A percentile compares a stretch with the other conserved stretches of the same genome.
Evolutionary conservation across 176 grass and related monocot genomes (phyloP).

Genomic region (Zea luxurians): DNA sequence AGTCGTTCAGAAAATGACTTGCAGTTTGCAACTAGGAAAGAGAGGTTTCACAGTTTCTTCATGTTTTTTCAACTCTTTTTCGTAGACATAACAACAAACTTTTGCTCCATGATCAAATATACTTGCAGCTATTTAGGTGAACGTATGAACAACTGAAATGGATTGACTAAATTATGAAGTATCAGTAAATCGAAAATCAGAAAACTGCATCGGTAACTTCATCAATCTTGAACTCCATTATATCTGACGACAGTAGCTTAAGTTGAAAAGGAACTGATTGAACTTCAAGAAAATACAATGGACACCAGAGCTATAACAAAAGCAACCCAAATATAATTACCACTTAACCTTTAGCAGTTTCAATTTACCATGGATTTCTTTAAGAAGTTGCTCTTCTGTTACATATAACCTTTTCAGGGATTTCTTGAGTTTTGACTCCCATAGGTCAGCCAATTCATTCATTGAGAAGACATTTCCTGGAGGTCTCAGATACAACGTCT

Average conservation of each 20-base stretch:
- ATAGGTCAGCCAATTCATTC: constrained; percentile 73
- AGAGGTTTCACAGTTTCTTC: constrained; percentile 24
- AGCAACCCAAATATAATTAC: constrained; percentile 27
- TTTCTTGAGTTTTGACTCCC: constrained; percentile 74
- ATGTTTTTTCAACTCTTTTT: constrained; percentile 12
- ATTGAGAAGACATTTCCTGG: constrained; percentile 66
- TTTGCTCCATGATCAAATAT: background rate
- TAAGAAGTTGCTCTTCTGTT: constrained; percentile 75
- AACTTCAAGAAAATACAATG: background rate
- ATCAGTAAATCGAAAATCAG: background rate
- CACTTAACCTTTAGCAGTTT: constrained; percentile 1
- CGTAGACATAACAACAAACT: background rate
- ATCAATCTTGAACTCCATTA: constrained; percentile 5
- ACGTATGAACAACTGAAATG: constrained; percentile 5
- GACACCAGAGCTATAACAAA: constrained; percentile 10
- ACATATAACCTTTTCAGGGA: constrained; percentile 49
- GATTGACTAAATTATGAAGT: constrained; percentile 6
- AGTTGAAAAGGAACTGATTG: background rate
- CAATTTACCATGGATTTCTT: constrained; percentile 61
- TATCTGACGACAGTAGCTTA: background rate
- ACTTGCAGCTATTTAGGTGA: constrained; percentile 4
- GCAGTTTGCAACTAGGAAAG: background rate
- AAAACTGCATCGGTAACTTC: background rate
- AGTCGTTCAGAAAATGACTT: background rate
- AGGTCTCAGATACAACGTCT: constrained; percentile 72